phyloP scores from a whole-genome alignment of 2,329 filamentous ascomycete species.

The Microsporum ferrugineum region DNA sequence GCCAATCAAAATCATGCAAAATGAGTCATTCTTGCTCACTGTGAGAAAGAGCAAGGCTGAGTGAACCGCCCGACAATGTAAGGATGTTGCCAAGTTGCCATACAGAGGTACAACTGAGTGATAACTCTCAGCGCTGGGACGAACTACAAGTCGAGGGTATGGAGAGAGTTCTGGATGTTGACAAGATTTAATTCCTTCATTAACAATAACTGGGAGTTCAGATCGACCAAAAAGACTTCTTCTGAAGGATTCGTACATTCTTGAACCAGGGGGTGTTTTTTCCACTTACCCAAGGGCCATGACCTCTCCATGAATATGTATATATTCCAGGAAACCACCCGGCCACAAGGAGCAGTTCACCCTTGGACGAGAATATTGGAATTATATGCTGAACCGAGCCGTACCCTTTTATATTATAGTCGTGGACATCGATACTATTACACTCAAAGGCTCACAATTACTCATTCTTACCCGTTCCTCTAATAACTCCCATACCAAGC shows the following conservation, averaged over 20 bases:
- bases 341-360: no score
- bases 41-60: not conserved
- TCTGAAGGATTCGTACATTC: not conserved
- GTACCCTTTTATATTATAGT: no score
- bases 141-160: not conserved
- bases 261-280: no score
- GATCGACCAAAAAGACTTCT: not conserved
- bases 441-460: not conserved
- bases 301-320: not conserved
- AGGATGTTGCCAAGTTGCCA: not conserved
- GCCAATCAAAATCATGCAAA: not conserved
- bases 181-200: conserved; percentile 1
- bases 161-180: not conserved
- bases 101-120: no score
- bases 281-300: not conserved
- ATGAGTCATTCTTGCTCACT: conserved; percentile 4
- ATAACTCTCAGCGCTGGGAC: no score
- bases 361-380: no score
- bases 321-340: not conserved
- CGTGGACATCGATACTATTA: not conserved
- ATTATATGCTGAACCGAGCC: no score
- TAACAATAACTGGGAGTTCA: not conserved
- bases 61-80: not conserved
- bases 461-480: not conserved
- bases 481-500: not conserved